These are phyloP conservation scores for Elongisporangium undulatum DNA, from an alignment of 352 stramenopile species.

Conservation along the genomic window DNA sequence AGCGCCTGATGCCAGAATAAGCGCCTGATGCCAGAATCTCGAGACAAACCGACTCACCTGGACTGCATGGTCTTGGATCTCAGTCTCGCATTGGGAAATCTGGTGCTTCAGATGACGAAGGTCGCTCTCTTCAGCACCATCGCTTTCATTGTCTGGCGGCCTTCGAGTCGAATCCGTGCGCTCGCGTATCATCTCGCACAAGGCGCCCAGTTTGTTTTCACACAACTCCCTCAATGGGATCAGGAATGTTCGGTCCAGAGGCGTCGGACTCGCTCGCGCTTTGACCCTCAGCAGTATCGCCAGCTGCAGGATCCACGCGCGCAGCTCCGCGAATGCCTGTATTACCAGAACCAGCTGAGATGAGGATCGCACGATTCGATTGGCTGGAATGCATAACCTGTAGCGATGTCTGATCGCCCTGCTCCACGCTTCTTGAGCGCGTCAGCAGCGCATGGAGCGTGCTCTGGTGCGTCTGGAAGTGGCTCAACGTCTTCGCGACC, in stretches of 20 bases:
- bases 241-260: background rate
- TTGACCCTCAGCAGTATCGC: slow-evolving; percentile 2
- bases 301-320: slow-evolving; percentile 11
- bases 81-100: slow-evolving; percentile 16
- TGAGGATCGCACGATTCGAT: background rate
- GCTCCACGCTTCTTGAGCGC: slow-evolving; percentile 17
- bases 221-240: slow-evolving; percentile 4
- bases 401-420: slow-evolving; percentile 15
- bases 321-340: slow-evolving; percentile 13
- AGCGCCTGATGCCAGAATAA: too few relatives aligned
- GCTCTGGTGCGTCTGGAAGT: background rate
- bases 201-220: slow-evolving; percentile 7
- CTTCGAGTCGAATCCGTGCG: background rate
- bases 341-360: slow-evolving; percentile 9
- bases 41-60: slow-evolving; percentile 9
- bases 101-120: slow-evolving; percentile 9
- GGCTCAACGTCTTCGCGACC: slow-evolving; percentile 7
- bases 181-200: slow-evolving; percentile 17
- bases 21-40: too few relatives aligned
- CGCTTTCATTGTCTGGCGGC: background rate
- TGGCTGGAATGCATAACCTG: background rate
- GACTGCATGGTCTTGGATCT: slow-evolving; percentile 12
- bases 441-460: slow-evolving; percentile 3
- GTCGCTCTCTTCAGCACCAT: slow-evolving; percentile 2
- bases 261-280: background rate